Evolutionary conservation across 805 yeast genomes (phyloP), one percentile per base, ranked within the genome.

Genomic region (Candida sakaeoensis): DNA sequence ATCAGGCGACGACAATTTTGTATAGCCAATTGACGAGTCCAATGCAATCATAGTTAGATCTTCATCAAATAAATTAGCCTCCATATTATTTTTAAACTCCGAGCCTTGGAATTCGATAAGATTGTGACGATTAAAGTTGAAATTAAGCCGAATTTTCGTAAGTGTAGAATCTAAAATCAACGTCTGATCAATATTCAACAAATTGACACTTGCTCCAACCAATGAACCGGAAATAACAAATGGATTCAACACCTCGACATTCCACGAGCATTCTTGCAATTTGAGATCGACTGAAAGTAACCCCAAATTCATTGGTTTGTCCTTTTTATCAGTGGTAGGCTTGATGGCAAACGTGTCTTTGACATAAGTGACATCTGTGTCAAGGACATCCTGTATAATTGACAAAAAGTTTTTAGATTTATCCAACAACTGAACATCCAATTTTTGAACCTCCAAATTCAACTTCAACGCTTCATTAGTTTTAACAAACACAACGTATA

Each of bases 291-390:
- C 31, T n/a, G 42, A 23, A 13, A 40, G 21, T 4, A 21, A 26
- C 10, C 12, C 29, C 24, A 33, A 18, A 24, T 16, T 16, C 16
- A 29, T n/a, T 17, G 36, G 9, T 24, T 28, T 21, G n/a, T 26
- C 16, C 31, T 4, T 36, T 14, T 17, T 37, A 3, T 37, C 27
- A 9, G 24, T 26, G 8, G 12, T 16, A 13, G 17, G 14, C 4
- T 16, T 7, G 8, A 14, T 18, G 7, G 31, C 23, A 13, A 33
- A 22, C 21, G 21, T 17, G 9, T 12, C 19, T 16, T 38, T 29
- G 4, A 54, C 15, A 33, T 46, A 54, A 1, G 32, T 29, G 0
- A 52, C 35, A 36, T 54, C 60, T 5, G 38, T 22, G 9, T 46
- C 44, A 3, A 53, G 26, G 1, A 50, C 33, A 12, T 33, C 27